Evolutionary conservation across 129 eudicot genomes (phyloP).

Genomic region (Sambucus nigra): DNA sequence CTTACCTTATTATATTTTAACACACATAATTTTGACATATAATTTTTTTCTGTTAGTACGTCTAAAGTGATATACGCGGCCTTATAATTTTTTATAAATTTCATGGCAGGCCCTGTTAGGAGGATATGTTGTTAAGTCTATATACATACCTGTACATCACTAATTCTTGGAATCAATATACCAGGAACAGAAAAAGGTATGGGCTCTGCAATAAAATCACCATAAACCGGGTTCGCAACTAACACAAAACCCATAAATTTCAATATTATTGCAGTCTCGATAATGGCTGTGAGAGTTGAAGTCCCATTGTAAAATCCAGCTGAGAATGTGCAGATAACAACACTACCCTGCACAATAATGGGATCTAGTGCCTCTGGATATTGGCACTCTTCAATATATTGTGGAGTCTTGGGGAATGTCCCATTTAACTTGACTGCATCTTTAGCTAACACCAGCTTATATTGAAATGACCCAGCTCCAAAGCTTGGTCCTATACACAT

Average conservation of each 20-base stretch:
- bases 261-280: constrained; percentile 46
- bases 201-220: constrained; percentile 82
- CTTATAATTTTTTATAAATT: too few species aligned
- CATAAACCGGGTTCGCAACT: constrained; percentile 68
- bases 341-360: constrained; percentile 39
- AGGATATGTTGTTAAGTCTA: too few species aligned
- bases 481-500: constrained; percentile 46
- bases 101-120: too few species aligned
- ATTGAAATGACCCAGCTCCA: constrained; percentile 37
- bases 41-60: too few species aligned
- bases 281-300: constrained; percentile 42
- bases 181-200: constrained; percentile 77
- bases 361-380: constrained; percentile 79
- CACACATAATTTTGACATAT: too few species aligned
- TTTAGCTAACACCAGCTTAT: constrained; percentile 60
- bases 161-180: constrained; percentile 67
- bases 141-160: constrained; percentile 47
- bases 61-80: too few species aligned
- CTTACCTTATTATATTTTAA: too few species aligned
- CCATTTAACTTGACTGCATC: constrained; percentile 64
- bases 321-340: constrained; percentile 82
- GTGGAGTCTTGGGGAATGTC: constrained; percentile 51
- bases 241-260: constrained; percentile 65
- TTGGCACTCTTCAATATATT: constrained; percentile 67
- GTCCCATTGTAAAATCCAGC: constrained; percentile 66